Base-by-base conservation (phyloP, 2,329 filamentous ascomycete species). In the Aspergillus jensenii region DNA sequence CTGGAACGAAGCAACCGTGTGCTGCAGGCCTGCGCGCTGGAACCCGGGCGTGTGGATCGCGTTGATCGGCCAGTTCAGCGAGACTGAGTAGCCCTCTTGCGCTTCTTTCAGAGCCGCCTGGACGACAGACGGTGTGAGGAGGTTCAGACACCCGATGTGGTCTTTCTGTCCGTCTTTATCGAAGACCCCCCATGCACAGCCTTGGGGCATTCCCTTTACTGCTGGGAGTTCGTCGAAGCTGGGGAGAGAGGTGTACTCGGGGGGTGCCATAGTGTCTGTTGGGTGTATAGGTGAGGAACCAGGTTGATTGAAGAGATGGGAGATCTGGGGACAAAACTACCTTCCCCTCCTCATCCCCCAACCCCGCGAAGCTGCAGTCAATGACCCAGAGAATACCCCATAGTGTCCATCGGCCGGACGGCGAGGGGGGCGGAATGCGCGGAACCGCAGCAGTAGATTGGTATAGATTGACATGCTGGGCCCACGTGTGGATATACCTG, bases 41-140 rank as follows among this genome's bases (percentile, higher is more conserved):
- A 69, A 79, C 17, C 59, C 67, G 43, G 74, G 77, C 44, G 71
- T 69, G 46, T 74, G 67, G 45, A 80, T 73, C 33, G 63, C 64
- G 17, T 63, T 65, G 12, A 68, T 60, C 0, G 63, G 62, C 66
- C 66, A 68, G 52, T 81, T 79, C 2, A 78, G 67, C 2, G 72
- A 76, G 41, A 82, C 69, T 1, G 72, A 74, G 3, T 74, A 59
- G 8, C 79, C 79, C 6, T 74, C 68, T 17, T 67, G 66, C 27
- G 80, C 75, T 59, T 81, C 78, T 4, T 68, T 65, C 27, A 74
- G 73, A 5, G 78, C 79, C 19, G 67, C 68, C 48, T 72, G 68
- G 23, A 81, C 72, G 1, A 78, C 73, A 4, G 76, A 74, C 1
- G 74, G 72, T 0, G 78, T 81, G 19, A 81, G 68, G 4, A 78